A percentile compares a stretch with the other conserved stretches of the same genome.
Evolutionary conservation across 805 yeast genomes (phyloP).

Genomic region (Pichia deserticola): DNA sequence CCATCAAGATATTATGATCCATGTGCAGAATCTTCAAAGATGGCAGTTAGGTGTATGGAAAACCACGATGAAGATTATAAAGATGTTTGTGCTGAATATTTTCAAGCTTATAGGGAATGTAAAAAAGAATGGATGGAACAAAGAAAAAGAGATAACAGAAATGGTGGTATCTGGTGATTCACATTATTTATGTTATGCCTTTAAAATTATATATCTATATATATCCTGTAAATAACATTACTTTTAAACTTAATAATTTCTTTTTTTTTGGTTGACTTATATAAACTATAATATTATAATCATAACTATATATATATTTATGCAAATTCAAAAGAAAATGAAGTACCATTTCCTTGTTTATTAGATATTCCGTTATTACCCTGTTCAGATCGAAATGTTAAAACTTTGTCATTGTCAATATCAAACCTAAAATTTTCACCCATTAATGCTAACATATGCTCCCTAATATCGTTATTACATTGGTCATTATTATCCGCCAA

Average conservation of each 20-base stretch:
- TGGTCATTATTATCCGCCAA: neutral
- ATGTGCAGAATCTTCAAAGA: conserved; percentile 80
- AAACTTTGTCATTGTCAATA: conserved; percentile 17
- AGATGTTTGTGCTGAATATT: conserved; percentile 67
- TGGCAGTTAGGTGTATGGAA: conserved; percentile 80
- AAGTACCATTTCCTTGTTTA: conserved; percentile 16
- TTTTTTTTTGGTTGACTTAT: neutral
- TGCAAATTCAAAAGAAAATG: conserved; percentile 19
- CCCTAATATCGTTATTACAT: conserved; percentile 10
- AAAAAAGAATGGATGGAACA: conserved; percentile 60
- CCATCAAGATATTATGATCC: conserved; percentile 89
- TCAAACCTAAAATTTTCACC: conserved; percentile 19
- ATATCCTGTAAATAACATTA: no score
- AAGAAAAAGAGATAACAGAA: conserved; percentile 21
- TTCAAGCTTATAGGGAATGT: conserved; percentile 91
- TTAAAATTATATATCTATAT: neutral
- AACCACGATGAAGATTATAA: conserved; percentile 63
- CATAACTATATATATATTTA: neutral
- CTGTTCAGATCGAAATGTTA: conserved; percentile 17
- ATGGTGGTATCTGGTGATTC: conserved; percentile 27
- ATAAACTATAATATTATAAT: neutral
- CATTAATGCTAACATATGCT: conserved; percentile 16
- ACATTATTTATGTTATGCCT: neutral
- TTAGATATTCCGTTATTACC: neutral
- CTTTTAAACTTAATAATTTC: neutral